Evolutionary conservation across 768 basidiomycete genomes (phyloP).

Genomic region (Coprinopsis marcescibilis): DNA sequence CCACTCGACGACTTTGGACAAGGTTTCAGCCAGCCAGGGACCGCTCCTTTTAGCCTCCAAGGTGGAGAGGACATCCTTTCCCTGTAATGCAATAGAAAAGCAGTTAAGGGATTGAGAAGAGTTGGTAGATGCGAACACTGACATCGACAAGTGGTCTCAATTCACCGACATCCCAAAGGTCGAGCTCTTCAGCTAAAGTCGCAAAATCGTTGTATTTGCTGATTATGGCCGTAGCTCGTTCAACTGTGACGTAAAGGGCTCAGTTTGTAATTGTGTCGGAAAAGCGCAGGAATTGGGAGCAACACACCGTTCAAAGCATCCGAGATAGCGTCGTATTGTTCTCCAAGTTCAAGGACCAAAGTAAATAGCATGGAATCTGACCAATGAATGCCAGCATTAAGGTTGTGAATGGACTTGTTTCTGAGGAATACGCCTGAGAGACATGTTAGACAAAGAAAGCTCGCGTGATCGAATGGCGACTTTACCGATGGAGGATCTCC

Average conservation of each 20-base stretch:
- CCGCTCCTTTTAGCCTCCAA: constrained; percentile 57
- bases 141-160: constrained; percentile 76
- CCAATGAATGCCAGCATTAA: constrained; percentile 61
- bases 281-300: neutral
- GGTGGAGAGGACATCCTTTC: constrained; percentile 53
- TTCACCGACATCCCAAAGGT: constrained; percentile 55
- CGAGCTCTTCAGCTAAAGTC: constrained; percentile 52
- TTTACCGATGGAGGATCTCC: constrained; percentile 1
- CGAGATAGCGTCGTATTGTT: constrained; percentile 37
- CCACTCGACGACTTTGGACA: constrained; percentile 75
- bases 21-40: constrained; percentile 59
- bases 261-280: too few species aligned
- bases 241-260: constrained; percentile 29
- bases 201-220: constrained; percentile 63
- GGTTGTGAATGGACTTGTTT: constrained; percentile 59
- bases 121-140: constrained; percentile 23
- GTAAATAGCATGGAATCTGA: constrained; percentile 69
- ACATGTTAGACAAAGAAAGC: constrained; percentile 10
- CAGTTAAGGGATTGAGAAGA: neutral
- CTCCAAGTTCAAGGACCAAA: constrained; percentile 62
- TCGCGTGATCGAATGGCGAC: neutral
- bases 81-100: constrained; percentile 40
- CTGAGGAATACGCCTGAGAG: constrained; percentile 62
- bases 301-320: constrained; percentile 41
- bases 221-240: constrained; percentile 43